Evolutionary conservation across 1,139 yeast species (phyloP).

Genomic region (Zhuliangozyma blackwelliae): DNA sequence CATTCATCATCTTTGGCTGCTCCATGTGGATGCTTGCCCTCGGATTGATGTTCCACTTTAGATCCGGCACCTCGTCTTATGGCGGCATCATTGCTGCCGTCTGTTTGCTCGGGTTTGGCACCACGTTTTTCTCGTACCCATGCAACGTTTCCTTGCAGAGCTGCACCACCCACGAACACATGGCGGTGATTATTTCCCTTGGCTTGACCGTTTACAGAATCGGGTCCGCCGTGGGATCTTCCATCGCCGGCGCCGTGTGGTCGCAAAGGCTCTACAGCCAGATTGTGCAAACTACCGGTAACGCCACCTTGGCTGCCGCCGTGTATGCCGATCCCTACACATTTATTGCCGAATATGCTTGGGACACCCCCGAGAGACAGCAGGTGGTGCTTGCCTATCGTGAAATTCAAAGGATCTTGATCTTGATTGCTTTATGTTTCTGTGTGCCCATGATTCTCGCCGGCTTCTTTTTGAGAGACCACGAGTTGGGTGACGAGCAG

Average conservation of each 20-base stretch:
- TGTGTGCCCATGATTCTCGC: slow-evolving; percentile 29
- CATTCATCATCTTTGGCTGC: slow-evolving; percentile 30
- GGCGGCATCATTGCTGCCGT: slow-evolving; percentile 34
- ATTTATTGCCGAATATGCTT: slow-evolving; percentile 21
- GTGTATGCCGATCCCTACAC: slow-evolving; percentile 29
- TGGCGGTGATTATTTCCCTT: slow-evolving; percentile 33
- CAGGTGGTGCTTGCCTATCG: slow-evolving; percentile 30
- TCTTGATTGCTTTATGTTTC: slow-evolving; percentile 28
- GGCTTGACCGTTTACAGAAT: slow-evolving; percentile 31
- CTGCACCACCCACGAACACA: slow-evolving; percentile 32
- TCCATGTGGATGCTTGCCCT: slow-evolving; percentile 32
- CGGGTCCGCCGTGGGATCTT: slow-evolving; percentile 34
- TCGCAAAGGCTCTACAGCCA: slow-evolving; percentile 23
- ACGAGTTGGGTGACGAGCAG: slow-evolving; percentile 24
- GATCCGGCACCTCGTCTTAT: slow-evolving; percentile 25
- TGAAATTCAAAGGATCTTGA: slow-evolving; percentile 29
- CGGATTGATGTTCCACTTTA: slow-evolving; percentile 30
- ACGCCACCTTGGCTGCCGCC: slow-evolving; percentile 18
- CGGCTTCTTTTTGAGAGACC: slow-evolving; percentile 32
- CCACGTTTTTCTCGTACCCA: slow-evolving; percentile 35
- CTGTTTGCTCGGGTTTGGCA: slow-evolving; percentile 33
- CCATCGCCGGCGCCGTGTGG: slow-evolving; percentile 40
- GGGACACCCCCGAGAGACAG: slow-evolving; percentile 32
- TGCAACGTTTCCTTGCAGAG: slow-evolving; percentile 30
- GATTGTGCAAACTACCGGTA: slow-evolving; percentile 14